Conservation (phyloP, 2,329 filamentous ascomycete species). For the Pezicula radicicola region DNA sequence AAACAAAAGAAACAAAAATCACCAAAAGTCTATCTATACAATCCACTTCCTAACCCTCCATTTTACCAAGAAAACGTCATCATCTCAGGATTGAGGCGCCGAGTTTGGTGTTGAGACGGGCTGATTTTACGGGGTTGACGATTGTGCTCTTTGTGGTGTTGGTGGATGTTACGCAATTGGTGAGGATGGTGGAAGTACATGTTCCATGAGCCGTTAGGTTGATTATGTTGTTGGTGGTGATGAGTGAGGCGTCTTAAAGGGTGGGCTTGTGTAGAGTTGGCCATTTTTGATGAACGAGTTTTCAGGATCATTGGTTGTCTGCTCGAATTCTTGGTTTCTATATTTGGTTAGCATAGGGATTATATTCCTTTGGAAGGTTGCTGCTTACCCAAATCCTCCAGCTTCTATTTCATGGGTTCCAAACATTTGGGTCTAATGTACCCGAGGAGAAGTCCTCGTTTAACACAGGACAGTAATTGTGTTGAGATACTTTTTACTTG, state of each 20-base stretch:
- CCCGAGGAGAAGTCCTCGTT: constrained; percentile 32
- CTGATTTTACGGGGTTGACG: constrained; percentile 72
- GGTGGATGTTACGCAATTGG: constrained; percentile 64
- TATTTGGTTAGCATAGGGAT: too few relatives aligned
- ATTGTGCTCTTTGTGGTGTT: constrained; percentile 76
- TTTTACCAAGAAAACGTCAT: too few relatives aligned
- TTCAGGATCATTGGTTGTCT: constrained; percentile 65
- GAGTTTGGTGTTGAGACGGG: constrained; percentile 69
- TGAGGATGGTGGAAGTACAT: constrained; percentile 59
- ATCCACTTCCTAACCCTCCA: too few relatives aligned
- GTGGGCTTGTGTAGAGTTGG: constrained; percentile 67
- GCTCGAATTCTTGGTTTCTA: constrained; percentile 75
- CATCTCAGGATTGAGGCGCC: constrained; percentile 37
- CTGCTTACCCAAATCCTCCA: not conserved
- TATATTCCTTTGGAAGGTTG: not conserved
- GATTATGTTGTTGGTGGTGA: constrained; percentile 62
- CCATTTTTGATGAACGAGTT: constrained; percentile 70
- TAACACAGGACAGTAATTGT: constrained; percentile 73
- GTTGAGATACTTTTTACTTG: constrained; percentile 67
- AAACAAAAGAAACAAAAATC: too few relatives aligned
- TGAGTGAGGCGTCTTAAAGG: constrained; percentile 61
- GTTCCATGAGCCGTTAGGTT: constrained; percentile 60
- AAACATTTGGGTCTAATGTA: constrained; percentile 1
- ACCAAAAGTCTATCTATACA: too few relatives aligned
- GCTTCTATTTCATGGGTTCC: not conserved